Evolutionary conservation across 805 yeast genomes (phyloP).

Genomic region (Brettanomyces custersianus): DNA sequence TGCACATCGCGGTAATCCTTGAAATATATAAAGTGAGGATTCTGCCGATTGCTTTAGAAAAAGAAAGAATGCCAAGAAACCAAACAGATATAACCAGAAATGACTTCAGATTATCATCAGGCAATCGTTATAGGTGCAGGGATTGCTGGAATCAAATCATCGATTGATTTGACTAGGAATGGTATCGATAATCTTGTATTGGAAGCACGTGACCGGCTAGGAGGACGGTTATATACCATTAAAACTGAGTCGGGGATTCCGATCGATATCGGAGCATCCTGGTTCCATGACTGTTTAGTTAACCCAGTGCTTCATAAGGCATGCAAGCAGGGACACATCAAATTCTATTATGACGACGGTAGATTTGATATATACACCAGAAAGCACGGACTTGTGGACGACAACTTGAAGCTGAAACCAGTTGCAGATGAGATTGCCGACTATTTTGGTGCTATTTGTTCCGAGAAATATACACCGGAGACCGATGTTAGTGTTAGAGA

Average conservation of each 20-base stretch:
- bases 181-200: conserved; percentile 33
- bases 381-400: conserved; percentile 31
- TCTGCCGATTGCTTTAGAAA: too few relatives aligned
- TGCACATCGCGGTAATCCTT: too few relatives aligned
- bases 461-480: conserved; percentile 18
- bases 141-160: conserved; percentile 43
- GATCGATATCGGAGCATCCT: conserved; percentile 78
- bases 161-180: conserved; percentile 27
- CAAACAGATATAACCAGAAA: too few relatives aligned
- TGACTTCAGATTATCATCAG: conserved; percentile 4
- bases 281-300: conserved; percentile 78
- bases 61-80: too few relatives aligned
- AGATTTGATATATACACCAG: conserved; percentile 12
- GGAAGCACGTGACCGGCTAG: conserved; percentile 50
- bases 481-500: conserved; percentile 50
- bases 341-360: conserved; percentile 26
- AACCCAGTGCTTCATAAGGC: conserved; percentile 53
- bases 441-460: conserved; percentile 13
- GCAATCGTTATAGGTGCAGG: conserved; percentile 50
- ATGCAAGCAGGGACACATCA: conserved; percentile 18
- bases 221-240: conserved; percentile 56
- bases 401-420: conserved; percentile 36
- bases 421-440: conserved; percentile 23
- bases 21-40: too few relatives aligned
- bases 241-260: conserved; percentile 18